Conservation (phyloP, 345 rosid species). For the Citrus mangshanensis region DNA sequence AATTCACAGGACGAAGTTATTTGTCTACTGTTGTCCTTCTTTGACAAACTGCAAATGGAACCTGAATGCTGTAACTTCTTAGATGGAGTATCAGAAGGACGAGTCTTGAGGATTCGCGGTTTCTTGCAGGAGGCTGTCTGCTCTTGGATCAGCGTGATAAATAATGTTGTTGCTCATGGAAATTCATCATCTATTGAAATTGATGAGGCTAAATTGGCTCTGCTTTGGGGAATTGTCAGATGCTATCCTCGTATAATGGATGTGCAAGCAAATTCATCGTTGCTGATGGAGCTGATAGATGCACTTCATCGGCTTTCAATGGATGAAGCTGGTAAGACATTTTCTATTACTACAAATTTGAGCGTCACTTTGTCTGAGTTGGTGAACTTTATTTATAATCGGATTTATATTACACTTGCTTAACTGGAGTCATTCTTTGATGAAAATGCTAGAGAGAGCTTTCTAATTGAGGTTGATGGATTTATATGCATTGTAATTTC, state of each 20-base stretch:
- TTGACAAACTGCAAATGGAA: conserved; percentile 56
- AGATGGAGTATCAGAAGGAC: conserved; percentile 40
- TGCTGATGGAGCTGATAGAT: conserved; percentile 50
- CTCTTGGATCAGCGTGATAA: conserved; percentile 28
- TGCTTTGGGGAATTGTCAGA: conserved; percentile 62
- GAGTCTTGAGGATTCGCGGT: conserved; percentile 33
- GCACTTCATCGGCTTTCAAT: conserved; percentile 46
- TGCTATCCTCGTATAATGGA: conserved; percentile 55
- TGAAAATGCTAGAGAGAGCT: not conserved
- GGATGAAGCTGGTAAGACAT: conserved; percentile 45
- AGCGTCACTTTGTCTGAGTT: not conserved
- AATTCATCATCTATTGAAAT: conserved; percentile 28
- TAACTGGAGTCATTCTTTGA: not conserved
- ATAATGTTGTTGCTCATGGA: conserved; percentile 30
- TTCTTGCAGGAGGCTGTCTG: conserved; percentile 40
- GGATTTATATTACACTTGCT: not conserved
- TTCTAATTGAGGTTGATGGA: not conserved
- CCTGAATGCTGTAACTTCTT: conserved; percentile 22
- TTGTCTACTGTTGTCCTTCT: conserved; percentile 47
- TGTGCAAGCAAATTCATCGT: conserved; percentile 35
- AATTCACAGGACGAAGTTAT: conserved; percentile 57
- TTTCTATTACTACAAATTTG: not conserved
- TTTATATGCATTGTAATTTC: not conserved
- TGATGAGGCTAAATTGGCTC: conserved; percentile 47
- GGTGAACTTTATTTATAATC: not conserved